These are phyloP conservation scores for Rhizophora apiculata DNA, from an alignment of 345 rosid species.

Conservation along the genomic window DNA sequence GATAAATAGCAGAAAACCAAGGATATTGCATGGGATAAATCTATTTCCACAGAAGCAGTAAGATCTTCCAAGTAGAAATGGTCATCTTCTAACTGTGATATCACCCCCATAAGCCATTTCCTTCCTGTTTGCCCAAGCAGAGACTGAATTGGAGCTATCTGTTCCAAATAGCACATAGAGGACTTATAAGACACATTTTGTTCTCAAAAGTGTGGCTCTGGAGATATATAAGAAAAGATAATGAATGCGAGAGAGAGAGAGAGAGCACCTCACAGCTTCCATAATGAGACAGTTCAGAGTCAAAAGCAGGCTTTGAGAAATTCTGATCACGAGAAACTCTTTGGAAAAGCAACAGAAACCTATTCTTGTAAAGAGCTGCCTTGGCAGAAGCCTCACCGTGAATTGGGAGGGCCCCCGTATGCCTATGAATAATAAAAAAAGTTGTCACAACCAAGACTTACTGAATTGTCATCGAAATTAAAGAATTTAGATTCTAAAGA, in stretches of 20 bases:
- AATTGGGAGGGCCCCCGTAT: conserved; percentile 49
- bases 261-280: conserved; percentile 69
- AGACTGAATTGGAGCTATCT: conserved; percentile 87
- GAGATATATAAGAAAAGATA: not conserved
- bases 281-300: conserved; percentile 47
- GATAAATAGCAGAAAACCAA: conserved; percentile 18
- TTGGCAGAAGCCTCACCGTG: conserved; percentile 84
- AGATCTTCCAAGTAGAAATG: conserved; percentile 93
- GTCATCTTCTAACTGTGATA: conserved; percentile 95
- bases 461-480: too few relatives aligned
- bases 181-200: not conserved
- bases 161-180: conserved; percentile 12
- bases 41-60: conserved; percentile 85
- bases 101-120: conserved; percentile 95
- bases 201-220: not conserved
- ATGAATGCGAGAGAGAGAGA: not conserved
- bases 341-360: conserved; percentile 71
- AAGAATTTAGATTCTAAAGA: too few relatives aligned
- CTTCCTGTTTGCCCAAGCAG: conserved; percentile 65
- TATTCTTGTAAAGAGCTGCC: conserved; percentile 62
- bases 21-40: conserved; percentile 95
- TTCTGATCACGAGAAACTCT: conserved; percentile 77
- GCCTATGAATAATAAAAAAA: conserved; percentile 30
- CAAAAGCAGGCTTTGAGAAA: conserved; percentile 74
- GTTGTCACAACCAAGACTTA: too few relatives aligned